Evolutionary conservation across 805 yeast species (phyloP).

Genomic region (Lipomyces starkeyi): DNA sequence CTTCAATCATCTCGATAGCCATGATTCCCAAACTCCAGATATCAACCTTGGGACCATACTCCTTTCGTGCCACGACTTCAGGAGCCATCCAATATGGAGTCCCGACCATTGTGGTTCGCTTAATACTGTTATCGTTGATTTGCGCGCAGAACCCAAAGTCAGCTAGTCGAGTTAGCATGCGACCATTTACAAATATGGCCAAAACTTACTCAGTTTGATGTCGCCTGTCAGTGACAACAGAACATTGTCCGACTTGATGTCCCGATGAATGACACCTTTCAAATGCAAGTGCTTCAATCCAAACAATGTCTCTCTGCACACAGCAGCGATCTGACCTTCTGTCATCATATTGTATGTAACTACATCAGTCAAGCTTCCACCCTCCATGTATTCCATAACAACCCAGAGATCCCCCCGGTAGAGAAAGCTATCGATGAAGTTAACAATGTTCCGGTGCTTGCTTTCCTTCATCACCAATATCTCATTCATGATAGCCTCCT

Average conservation of each 20-base stretch:
- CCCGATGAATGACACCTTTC: conserved; percentile 93
- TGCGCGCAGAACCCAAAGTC: conserved; percentile 98
- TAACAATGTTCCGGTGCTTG: conserved; percentile 89
- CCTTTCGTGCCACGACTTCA: conserved; percentile 92
- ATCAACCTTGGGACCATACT: conserved; percentile 96
- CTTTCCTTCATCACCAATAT: conserved; percentile 94
- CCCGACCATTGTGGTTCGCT: conserved; percentile 98
- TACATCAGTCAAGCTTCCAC: conserved; percentile 94
- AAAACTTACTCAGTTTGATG: conserved; percentile 67
- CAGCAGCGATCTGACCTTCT: conserved; percentile 94
- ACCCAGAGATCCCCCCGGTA: conserved; percentile 83
- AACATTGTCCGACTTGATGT: conserved; percentile 93
- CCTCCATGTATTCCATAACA: conserved; percentile 99
- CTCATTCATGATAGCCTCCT: conserved; percentile 92
- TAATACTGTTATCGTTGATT: conserved; percentile 75
- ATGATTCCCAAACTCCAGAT: conserved; percentile 98
- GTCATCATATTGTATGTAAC: conserved; percentile 89
- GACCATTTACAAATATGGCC: background rate
- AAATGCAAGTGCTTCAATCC: conserved; percentile 89
- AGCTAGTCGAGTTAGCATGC: conserved; percentile 45
- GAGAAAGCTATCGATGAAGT: conserved; percentile 85
- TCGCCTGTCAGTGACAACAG: conserved; percentile 82
- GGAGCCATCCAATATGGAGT: conserved; percentile 99
- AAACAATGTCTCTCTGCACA: conserved; percentile 84
- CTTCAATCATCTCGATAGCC: conserved; percentile 98